Evolutionary conservation across 352 stramenopile species (phyloP).

Genomic region (Globisporangium yorkense): DNA sequence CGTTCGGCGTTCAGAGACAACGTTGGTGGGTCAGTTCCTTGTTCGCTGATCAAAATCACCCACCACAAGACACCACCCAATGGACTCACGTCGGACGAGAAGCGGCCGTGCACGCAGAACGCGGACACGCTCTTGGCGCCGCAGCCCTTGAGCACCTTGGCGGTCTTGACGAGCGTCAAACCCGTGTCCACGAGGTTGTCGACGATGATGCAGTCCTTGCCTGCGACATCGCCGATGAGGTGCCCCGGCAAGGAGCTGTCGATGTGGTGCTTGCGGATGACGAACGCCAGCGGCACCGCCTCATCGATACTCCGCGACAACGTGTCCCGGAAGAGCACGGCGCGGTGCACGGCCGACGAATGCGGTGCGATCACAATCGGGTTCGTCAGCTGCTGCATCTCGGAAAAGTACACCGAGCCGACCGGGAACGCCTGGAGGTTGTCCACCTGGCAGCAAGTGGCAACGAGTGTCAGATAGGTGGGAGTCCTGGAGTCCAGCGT

Average conservation of each 20-base stretch:
- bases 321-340: conserved; percentile 77
- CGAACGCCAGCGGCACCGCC: conserved; percentile 71
- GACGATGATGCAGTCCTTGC: conserved; percentile 84
- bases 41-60: neutral
- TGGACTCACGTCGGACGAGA: conserved; percentile 61
- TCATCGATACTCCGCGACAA: conserved; percentile 73
- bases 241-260: conserved; percentile 61
- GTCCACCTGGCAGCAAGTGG: conserved; percentile 37
- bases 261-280: conserved; percentile 81
- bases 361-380: conserved; percentile 81
- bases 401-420: conserved; percentile 81
- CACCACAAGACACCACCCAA: conserved; percentile 5
- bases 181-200: conserved; percentile 86
- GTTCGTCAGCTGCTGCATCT: conserved; percentile 50
- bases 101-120: conserved; percentile 81
- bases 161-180: conserved; percentile 76
- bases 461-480: too few species aligned
- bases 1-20: neutral
- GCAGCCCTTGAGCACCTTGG: conserved; percentile 73
- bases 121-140: conserved; percentile 74
- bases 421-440: conserved; percentile 85
- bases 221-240: conserved; percentile 69
- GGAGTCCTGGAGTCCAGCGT: too few species aligned
- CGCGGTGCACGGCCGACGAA: conserved; percentile 72
- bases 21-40: neutral